Evolutionary conservation across 2,329 filamentous ascomycete species (phyloP), one percentile per base, ranked within the genome.

Genomic region (Pseudogymnoascus pannorum): DNA sequence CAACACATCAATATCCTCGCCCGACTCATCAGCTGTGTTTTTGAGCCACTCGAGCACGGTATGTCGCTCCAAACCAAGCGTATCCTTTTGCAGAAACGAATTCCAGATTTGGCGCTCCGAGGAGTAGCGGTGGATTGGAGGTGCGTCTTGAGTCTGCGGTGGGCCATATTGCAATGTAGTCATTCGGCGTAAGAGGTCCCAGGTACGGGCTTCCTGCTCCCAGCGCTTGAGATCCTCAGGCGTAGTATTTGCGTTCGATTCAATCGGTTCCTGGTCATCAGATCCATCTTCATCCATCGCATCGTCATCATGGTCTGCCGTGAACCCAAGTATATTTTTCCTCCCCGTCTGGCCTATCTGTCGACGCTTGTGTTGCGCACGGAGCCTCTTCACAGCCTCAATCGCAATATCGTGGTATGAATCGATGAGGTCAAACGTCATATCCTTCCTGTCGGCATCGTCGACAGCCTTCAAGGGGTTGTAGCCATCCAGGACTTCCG

Each of bases 41-140:
- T 96, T 90, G 31, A 99, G 78, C 90, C 94, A 97, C 72, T 89
- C 86, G 63, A 97, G 79, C 11, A 97, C 84, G 22, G 89, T 81
- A 65, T 88, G 85, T 68, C 91, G 87, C 76, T 97, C 92, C 64
- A 85, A 81, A 5, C 91, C 92, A 58, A 84, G 77, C 31, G 87
- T 80, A 70, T 96, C 88, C 3, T 85, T 82, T 22, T 87, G 74
- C 40, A 96, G 72, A 68, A 97, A 96, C 35, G 88, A 82, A 31
- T 88, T 79, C 83, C 85, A 95, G 40, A 88, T 74, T 63, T 87
- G 81, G 60, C 74, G 76, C 68, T 87, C 84, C 1, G 79, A 76
- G 24, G 83, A 83, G 70, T 86, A 88, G 29, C 77, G 76, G 67
- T 81, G 77, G 4, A 82, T 59, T 4, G 61, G 36, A 76, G 75